phyloP scores from a whole-genome alignment of 176 grass and related monocot species.

The Zizania latifolia region DNA sequence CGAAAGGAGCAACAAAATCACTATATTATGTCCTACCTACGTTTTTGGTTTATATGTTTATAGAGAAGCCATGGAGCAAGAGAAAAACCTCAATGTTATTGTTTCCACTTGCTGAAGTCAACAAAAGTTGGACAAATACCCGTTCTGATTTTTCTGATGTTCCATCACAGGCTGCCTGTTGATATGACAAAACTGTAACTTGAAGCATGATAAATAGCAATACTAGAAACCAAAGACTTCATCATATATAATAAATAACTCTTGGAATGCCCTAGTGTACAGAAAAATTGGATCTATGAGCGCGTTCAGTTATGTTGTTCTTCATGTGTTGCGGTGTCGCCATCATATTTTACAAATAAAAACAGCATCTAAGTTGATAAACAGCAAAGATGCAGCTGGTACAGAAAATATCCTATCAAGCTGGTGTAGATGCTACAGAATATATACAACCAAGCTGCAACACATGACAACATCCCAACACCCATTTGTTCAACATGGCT shows the following conservation, averaged over 20 bases:
- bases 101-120: constrained; percentile 47
- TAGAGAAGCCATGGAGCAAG: constrained; percentile 1
- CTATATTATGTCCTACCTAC: neutral
- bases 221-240: neutral
- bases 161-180: constrained; percentile 74
- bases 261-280: neutral
- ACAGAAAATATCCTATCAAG: neutral
- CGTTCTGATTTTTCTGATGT: constrained; percentile 63
- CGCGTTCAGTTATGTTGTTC: neutral
- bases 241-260: neutral
- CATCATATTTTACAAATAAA: neutral
- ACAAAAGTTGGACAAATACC: constrained; percentile 75
- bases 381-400: constrained; percentile 4
- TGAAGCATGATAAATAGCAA: constrained; percentile 27
- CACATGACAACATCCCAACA: no score
- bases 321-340: neutral
- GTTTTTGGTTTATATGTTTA: neutral
- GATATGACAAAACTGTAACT: constrained; percentile 26
- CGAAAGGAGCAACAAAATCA: neutral
- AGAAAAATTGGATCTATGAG: neutral
- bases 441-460: neutral
- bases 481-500: neutral
- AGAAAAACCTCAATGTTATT: constrained; percentile 69
- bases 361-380: neutral
- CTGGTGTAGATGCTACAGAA: constrained; percentile 14